Base-by-base conservation (phyloP, 352 stramenopile species). In the Phytophthora multivora region DNA sequence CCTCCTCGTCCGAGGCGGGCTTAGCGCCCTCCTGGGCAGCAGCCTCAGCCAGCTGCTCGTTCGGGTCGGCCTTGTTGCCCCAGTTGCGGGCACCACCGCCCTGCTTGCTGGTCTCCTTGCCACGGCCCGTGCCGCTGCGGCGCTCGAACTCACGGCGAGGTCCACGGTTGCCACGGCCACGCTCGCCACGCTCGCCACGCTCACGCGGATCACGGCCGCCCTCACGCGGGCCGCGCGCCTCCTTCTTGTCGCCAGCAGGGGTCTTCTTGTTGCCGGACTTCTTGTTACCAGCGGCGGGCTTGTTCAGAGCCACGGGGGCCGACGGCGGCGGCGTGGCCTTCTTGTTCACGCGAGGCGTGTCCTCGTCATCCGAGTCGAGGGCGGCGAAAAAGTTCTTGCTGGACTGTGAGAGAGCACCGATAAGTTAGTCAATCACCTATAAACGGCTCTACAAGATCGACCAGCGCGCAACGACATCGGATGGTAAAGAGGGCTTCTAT, bases 71-170 rank as follows among this genome's bases (percentile, higher is more conserved):
- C 57, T 97, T 84, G 83, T 98, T 97, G 72, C 96, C 96, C 96
- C 96, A 99, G 85, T 99, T 99, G 79, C 84, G 92, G 61, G 91
- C 92, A 73, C 96, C 96, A 52, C 90, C 94, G 43, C 96, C 96
- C 61, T 89, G 85, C 82, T 98, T 98, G 74, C 91, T 98, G 65
- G 91, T 94, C 79, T 99, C 96, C 68, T 95, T 96, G 71, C 96
- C 96, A 76, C 96, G 93, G 63, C 96, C 96, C 40, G 95, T 99
- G 71, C 96, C 96, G 59, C 89, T 98, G 77, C 91, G 88, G 62
- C 96, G 93, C 70, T 98, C 96, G 54, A 93, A 98, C 49, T 95
- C 79, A 38, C 96, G 93, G 69, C 83, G 83, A 66, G 76, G 77
- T 12, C 77, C 78, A 76, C 79, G 80, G 56, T 64, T 71, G 50